Base-by-base conservation (phyloP, 208 protist genomes). In the Acanthamoeba castellanii region DNA sequence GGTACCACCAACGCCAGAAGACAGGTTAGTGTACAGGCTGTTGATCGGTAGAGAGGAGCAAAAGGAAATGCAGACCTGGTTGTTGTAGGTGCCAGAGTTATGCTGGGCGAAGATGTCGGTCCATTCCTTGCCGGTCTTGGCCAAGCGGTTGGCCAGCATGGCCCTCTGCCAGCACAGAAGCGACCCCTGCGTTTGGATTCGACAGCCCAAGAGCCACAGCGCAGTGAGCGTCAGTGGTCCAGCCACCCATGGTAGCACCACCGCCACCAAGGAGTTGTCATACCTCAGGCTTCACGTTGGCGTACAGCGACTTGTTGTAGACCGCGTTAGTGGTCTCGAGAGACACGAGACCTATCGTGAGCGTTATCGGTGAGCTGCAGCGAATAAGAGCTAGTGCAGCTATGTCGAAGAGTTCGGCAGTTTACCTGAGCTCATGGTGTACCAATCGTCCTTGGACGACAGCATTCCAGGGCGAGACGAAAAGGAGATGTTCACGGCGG, bases 361-460 rank as follows among this genome's bases (percentile, higher is more conserved):
- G 30, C 34, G 45, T 45, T 25, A 81, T 14, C 14, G 25, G 6
- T 30, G 25, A 20, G 37, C 11, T 27, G 70, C 11, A 27, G 70
- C 18, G 0, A 47, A 61, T 1, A 22, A 61, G 55, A 2, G 20
- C 11, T 22, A 5, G 64, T 72, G 64, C 25, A 72, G n/a, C 64
- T 32, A 9, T 55, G 50, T 6, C 11, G 34, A 78, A 78, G n/a
- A n/a, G n/a, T 55, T 55, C 50, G 50, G 50, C 14, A 0, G 50
- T 55, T 9, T 52, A 55, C 45, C 34, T 52, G 52, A 84, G 84
- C 96, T 90, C 32, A 98, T 98, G 66, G 98, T 92, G 94, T 99
- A 99, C 87, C 98, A 99, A 92, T 99, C 98, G 96, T 99, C 98
- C 25, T 98, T 95, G 45, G 96, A 98, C 66, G 96, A 94, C 25